These are phyloP conservation scores for Metarhizium guizhouense DNA, from an alignment of 2,329 filamentous ascomycete genomes.

Conservation along the genomic window DNA sequence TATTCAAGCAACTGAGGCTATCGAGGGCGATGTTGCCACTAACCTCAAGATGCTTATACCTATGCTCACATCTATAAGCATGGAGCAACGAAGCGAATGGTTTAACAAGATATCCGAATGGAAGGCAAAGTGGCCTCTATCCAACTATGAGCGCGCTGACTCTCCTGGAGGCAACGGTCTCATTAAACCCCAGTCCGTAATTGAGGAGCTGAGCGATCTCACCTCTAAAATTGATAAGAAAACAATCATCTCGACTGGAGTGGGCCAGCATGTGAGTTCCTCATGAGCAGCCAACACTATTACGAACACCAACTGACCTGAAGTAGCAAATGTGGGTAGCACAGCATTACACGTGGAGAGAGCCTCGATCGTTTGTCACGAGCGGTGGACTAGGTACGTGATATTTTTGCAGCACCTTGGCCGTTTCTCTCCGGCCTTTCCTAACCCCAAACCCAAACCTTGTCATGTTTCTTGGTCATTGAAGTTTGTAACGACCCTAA, in stretches of 20 bases:
- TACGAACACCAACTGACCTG: background rate
- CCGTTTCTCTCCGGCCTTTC: constrained; percentile 64
- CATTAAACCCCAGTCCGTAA: constrained; percentile 92
- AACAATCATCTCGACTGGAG: constrained; percentile 86
- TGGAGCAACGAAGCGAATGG: constrained; percentile 69
- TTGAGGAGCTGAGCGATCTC: constrained; percentile 81
- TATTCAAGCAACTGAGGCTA: constrained; percentile 88
- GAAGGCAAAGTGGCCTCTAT: constrained; percentile 86
- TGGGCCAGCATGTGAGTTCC: constrained; percentile 63
- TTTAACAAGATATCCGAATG: constrained; percentile 81
- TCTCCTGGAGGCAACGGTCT: constrained; percentile 46
- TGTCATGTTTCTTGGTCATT: background rate
- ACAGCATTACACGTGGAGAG: constrained; percentile 91
- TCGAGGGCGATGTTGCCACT: constrained; percentile 81
- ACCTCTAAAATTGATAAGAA: constrained; percentile 69
- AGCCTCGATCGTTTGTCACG: constrained; percentile 67
- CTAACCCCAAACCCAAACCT: background rate
- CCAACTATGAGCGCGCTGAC: constrained; percentile 69
- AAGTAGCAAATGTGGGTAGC: constrained; percentile 84
- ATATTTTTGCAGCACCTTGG: background rate
- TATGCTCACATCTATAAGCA: constrained; percentile 51
- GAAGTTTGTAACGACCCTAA: background rate
- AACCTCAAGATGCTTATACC: constrained; percentile 74
- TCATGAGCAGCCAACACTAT: background rate
- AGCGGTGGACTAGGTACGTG: background rate